Evolutionary conservation across 140 eudicot genomes (phyloP), one percentile per base, ranked within the genome.

Genomic region (Stevia rebaudiana): DNA sequence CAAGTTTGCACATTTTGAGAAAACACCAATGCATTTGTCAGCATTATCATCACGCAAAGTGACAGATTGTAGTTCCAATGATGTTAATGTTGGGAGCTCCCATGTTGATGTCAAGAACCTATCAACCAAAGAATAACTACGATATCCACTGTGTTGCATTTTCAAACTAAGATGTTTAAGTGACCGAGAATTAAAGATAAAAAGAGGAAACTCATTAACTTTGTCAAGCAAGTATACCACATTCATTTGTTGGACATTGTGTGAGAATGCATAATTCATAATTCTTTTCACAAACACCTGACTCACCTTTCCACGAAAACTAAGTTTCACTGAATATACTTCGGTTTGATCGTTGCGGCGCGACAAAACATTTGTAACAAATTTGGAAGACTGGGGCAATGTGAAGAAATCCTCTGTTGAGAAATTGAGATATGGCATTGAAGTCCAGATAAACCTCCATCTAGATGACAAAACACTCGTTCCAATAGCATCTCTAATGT

Each of bases 401-500:
- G 8, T 12, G 21, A 33, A 49, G 55, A 69, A 33, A 22, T 33
- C 43, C 2, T 25, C 43, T 8, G 35, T 42, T 3, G 59, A 23
- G 36, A 75, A 52, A 5, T 17, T 33, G 24, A 75, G 71, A 53
- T 23, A 13, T 5, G 71, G 55, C 49, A 68, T 21, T 52, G 67
- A 37, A 1, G 11, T 69, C 80, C 80, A 75, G 2, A 75, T 13
- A 44, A 8, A 37, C 33, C 18, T 61, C 71, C 75, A 75, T n/a
- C 80, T 41, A 5, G 75, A 42, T 15, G 80, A 75, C 75, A 75
- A 51, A 36, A 61, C 66, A 52, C 71, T 40, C 0, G 56, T 19
- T 40, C 36, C n/a, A n/a, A 75, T 13, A 16, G 65, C 76, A 6
- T 75, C 39, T 53, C 43, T 43, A 33, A 62, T 12, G 57, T 12